Conservation (phyloP, 2,329 filamentous ascomycete species). For the Emmonsia crescens region DNA sequence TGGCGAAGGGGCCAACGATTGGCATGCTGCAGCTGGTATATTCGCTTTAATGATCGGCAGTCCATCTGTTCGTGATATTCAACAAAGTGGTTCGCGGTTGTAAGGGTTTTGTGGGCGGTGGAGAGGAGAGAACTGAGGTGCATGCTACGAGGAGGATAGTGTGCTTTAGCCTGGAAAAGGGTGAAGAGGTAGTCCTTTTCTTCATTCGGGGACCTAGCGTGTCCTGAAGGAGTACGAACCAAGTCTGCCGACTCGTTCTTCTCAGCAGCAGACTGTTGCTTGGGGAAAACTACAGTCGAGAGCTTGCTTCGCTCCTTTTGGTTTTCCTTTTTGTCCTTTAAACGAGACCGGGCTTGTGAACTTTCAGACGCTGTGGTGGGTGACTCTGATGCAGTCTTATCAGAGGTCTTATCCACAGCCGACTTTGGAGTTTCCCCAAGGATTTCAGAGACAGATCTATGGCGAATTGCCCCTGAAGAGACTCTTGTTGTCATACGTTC, state of each 20-base stretch:
- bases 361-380: constrained; percentile 17
- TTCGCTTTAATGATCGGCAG: constrained; percentile 70
- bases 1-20: constrained; percentile 91
- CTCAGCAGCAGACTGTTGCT: constrained; percentile 45
- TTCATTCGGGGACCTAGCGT: constrained; percentile 36
- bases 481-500: constrained; percentile 58
- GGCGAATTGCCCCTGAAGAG: constrained; percentile 57
- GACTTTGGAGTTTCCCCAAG: constrained; percentile 47
- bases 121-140: constrained; percentile 61
- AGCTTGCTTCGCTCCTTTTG: constrained; percentile 52
- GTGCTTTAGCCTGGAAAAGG: constrained; percentile 50
- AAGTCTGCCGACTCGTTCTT: constrained; percentile 32
- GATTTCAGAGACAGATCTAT: constrained; percentile 64
- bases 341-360: constrained; percentile 29
- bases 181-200: constrained; percentile 52
- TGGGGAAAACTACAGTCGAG: constrained; percentile 69
- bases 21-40: constrained; percentile 82
- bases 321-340: constrained; percentile 44
- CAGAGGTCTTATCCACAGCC: constrained; percentile 21
- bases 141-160: constrained; percentile 42
- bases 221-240: constrained; percentile 42
- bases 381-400: constrained; percentile 25
- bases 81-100: constrained; percentile 72
- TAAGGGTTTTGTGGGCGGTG: constrained; percentile 80
- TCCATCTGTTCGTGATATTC: constrained; percentile 79